A percentile compares a stretch with the other conserved stretches of the same genome.
These are phyloP conservation scores for Phytophthora chlamydospora DNA, from an alignment of 352 stramenopile species.

Conservation along the genomic window DNA sequence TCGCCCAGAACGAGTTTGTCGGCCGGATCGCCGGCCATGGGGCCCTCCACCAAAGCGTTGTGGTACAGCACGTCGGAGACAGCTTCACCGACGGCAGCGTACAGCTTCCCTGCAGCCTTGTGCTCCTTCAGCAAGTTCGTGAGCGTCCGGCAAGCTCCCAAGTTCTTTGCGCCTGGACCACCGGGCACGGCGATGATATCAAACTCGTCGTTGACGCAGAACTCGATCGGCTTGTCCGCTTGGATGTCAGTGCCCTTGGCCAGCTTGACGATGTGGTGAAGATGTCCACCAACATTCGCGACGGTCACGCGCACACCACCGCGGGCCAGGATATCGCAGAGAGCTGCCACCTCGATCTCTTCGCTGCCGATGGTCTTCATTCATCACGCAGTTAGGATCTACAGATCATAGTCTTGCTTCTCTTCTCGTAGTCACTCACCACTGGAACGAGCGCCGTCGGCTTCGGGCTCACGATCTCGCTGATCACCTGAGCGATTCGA, in stretches of 20 bases:
- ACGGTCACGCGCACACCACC: conserved; percentile 72
- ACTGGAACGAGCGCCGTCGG: conserved; percentile 70
- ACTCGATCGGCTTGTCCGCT: conserved; percentile 67
- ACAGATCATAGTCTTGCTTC: neutral
- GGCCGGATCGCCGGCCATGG: conserved; percentile 50
- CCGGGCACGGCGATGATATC: conserved; percentile 75
- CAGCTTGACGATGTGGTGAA: conserved; percentile 64
- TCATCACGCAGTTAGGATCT: neutral
- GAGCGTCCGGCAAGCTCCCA: conserved; percentile 52
- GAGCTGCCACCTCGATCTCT: conserved; percentile 68
- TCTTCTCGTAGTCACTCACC: conserved; percentile 33
- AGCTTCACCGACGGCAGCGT: conserved; percentile 60
- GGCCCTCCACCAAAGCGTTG: conserved; percentile 53
- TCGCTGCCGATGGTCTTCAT: conserved; percentile 56
- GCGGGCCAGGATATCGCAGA: conserved; percentile 58
- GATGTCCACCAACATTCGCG: conserved; percentile 51
- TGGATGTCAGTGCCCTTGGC: conserved; percentile 59
- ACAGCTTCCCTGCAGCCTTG: conserved; percentile 53
- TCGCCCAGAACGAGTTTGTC: conserved; percentile 46
- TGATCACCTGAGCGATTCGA: conserved; percentile 52
- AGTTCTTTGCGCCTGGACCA: conserved; percentile 52
- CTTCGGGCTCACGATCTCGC: conserved; percentile 65
- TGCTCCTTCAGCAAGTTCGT: conserved; percentile 56
- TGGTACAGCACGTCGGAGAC: conserved; percentile 60
- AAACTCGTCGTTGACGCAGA: conserved; percentile 61